A percentile compares a stretch with the other conserved stretches of the same genome.
phyloP scores from a whole-genome alignment of 2,329 filamentous ascomycete species.

The Phialophora chinensis region DNA sequence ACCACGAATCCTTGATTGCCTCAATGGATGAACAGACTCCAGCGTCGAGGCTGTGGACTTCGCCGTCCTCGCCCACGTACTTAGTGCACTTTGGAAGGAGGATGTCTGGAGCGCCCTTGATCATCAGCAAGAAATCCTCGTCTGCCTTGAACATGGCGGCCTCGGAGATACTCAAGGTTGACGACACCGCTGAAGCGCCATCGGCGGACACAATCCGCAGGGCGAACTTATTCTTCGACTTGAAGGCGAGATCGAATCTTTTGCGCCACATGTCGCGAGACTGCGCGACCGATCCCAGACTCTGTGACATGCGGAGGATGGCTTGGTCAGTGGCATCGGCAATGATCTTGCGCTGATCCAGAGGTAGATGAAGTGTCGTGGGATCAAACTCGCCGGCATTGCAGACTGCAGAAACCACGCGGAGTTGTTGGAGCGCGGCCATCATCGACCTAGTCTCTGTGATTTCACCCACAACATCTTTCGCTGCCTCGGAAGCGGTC shows the following conservation, averaged over 20 bases:
- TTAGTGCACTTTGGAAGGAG: conserved; percentile 68
- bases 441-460: conserved; percentile 35
- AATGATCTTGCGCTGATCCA: conserved; percentile 68
- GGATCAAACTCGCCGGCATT: conserved; percentile 78
- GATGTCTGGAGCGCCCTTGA: conserved; percentile 80
- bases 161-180: conserved; percentile 42
- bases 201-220: conserved; percentile 63
- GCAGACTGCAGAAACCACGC: conserved; percentile 69
- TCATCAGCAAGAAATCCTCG: conserved; percentile 62
- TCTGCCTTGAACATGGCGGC: conserved; percentile 43
- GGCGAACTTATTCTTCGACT: conserved; percentile 86
- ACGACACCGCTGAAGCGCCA: conserved; percentile 27
- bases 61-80: conserved; percentile 63
- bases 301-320: conserved; percentile 73
- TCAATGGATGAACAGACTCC: conserved; percentile 58
- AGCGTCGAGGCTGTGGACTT: conserved; percentile 57
- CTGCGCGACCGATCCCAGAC: conserved; percentile 64
- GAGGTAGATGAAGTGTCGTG: conserved; percentile 63
- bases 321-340: conserved; percentile 80
- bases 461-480: conserved; percentile 43
- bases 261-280: conserved; percentile 68
- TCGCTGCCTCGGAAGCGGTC: conserved; percentile 60
- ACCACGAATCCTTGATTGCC: conserved; percentile 70
- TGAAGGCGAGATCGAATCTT: conserved; percentile 73
- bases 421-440: conserved; percentile 63